Conservation (phyloP, 2,329 filamentous ascomycete genomes). For the Sporothrix euskadiensis region DNA sequence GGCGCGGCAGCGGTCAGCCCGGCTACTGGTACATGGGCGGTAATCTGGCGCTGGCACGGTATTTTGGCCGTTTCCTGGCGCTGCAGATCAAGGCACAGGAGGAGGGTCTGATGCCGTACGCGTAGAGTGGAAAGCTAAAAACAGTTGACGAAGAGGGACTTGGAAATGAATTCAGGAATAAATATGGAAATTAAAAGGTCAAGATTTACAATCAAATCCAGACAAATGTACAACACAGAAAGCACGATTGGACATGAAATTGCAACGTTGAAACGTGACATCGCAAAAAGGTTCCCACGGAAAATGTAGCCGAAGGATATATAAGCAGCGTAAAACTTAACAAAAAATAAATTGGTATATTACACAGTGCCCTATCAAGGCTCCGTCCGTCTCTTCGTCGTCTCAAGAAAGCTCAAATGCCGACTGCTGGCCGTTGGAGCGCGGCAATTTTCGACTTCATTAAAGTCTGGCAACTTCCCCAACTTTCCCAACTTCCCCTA, state of each 20-base stretch:
- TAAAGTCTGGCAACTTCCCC: background rate
- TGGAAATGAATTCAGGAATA: background rate
- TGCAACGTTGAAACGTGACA: background rate
- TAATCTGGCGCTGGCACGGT: slow-evolving; percentile 62
- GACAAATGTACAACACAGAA: background rate
- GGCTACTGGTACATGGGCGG: slow-evolving; percentile 68
- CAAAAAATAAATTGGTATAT: slow-evolving; percentile 9
- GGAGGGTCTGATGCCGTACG: slow-evolving; percentile 28
- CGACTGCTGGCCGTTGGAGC: background rate
- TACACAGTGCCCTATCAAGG: background rate
- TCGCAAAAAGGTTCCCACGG: background rate
- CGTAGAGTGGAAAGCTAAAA: background rate
- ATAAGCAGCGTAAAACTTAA: background rate
- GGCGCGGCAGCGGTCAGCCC: slow-evolving; percentile 61
- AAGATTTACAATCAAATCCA: background rate
- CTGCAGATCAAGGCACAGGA: slow-evolving; percentile 52
- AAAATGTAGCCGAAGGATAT: background rate
- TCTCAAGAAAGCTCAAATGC: background rate
- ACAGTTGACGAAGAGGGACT: background rate
- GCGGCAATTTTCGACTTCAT: background rate
- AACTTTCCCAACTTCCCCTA: background rate
- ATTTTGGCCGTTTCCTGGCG: slow-evolving; percentile 56
- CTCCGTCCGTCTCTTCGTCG: background rate
- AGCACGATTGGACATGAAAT: background rate
- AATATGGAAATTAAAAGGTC: background rate